Evolutionary conservation across 129 eudicot genomes (phyloP).

Genomic region (Gnaphalium uliginosum): DNA sequence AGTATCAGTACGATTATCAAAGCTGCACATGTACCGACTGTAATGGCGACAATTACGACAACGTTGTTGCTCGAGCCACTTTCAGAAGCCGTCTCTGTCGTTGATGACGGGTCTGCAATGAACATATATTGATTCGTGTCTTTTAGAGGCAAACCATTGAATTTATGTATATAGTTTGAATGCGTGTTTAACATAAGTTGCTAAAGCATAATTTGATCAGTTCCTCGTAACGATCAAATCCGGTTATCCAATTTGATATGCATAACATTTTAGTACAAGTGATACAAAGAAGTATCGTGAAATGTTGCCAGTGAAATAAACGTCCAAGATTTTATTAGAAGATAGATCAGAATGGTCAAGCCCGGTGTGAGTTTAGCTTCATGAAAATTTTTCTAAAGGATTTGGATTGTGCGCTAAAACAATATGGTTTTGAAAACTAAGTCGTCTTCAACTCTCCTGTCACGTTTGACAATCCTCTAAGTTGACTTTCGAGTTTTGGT

Average conservation of each 20-base stretch:
- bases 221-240: not conserved
- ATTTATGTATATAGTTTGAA: not conserved
- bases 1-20: slow-evolving; percentile 29
- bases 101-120: slow-evolving; percentile 40
- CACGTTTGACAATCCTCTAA: not conserved
- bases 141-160: not conserved
- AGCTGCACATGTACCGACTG: slow-evolving; percentile 33
- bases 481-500: slow-evolving; percentile 2
- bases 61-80: slow-evolving; percentile 37
- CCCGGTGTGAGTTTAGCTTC: too few relatives aligned
- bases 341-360: too few relatives aligned
- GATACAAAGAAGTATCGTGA: not conserved
- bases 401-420: not conserved
- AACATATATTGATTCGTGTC: not conserved
- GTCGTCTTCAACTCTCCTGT: not conserved
- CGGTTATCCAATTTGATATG: not conserved
- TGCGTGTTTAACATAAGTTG: not conserved
- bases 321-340: too few relatives aligned
- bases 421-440: not conserved
- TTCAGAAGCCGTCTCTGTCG: slow-evolving; percentile 27
- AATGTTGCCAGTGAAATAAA: not conserved
- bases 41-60: slow-evolving; percentile 33
- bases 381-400: not conserved
- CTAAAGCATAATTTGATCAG: not conserved
- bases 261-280: not conserved